Evolutionary conservation across 257 asterid genomes (phyloP).

Genomic region (Henckelia pumila): DNA sequence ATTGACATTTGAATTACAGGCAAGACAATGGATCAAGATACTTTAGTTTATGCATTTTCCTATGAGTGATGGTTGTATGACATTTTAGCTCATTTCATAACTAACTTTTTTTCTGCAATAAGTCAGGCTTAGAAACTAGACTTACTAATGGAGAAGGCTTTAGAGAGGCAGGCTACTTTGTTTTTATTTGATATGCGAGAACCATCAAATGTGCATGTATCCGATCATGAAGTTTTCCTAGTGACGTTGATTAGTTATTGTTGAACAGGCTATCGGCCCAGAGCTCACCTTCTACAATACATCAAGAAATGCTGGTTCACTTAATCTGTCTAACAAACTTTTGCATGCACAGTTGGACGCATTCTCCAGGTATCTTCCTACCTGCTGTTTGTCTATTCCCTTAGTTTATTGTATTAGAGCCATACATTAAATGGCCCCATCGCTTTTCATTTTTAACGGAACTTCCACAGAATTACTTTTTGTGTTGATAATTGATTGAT

Average conservation of each 20-base stretch:
- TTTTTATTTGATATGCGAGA: neutral
- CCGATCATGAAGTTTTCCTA: constrained; percentile 17
- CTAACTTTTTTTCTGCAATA: neutral
- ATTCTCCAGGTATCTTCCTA: constrained; percentile 68
- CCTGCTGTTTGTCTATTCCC: constrained; percentile 5
- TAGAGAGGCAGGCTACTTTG: neutral
- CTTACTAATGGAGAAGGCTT: constrained; percentile 2
- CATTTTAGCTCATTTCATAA: constrained; percentile 5
- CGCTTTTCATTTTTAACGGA: neutral
- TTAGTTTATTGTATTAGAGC: constrained; percentile 6
- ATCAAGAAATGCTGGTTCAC: constrained; percentile 60
- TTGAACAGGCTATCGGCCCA: constrained; percentile 86
- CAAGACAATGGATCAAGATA: constrained; percentile 20
- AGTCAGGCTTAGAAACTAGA: neutral
- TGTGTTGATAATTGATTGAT: neutral
- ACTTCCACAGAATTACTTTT: constrained; percentile 2
- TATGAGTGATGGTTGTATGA: constrained; percentile 2
- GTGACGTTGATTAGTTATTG: constrained; percentile 23
- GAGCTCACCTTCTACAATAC: constrained; percentile 91
- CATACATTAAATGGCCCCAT: constrained; percentile 7
- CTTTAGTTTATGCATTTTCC: constrained; percentile 6
- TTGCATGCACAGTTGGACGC: constrained; percentile 93
- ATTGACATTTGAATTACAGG: constrained; percentile 81
- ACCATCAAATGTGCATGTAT: constrained; percentile 2
- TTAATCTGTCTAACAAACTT: constrained; percentile 67